phyloP scores from a whole-genome alignment of 2,329 filamentous ascomycete species.

The Fusarium sp. region DNA sequence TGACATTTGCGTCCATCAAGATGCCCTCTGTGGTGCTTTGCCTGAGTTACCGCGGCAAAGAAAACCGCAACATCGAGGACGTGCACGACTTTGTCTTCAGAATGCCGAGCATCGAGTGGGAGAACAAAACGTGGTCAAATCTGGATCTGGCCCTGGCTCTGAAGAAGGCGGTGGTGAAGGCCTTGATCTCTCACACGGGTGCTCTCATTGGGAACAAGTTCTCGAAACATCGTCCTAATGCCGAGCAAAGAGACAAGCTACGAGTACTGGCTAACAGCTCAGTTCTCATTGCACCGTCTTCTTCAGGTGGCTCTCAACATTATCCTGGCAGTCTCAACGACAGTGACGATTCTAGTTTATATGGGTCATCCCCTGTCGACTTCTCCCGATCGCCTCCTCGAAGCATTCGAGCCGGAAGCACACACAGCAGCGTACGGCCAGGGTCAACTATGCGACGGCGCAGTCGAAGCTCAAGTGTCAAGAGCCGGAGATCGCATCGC shows the following conservation, averaged over 20 bases:
- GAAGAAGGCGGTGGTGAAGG: constrained; percentile 94
- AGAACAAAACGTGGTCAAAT: constrained; percentile 99
- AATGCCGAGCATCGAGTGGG: constrained; percentile 92
- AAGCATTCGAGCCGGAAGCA: constrained; percentile 60
- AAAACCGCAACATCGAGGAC: constrained; percentile 94
- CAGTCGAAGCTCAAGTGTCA: constrained; percentile 66
- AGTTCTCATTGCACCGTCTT: constrained; percentile 67
- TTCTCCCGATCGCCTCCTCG: constrained; percentile 69
- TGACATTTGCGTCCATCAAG: constrained; percentile 96
- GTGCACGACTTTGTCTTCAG: constrained; percentile 98
- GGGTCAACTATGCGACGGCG: constrained; percentile 54
- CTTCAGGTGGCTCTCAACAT: constrained; percentile 50
- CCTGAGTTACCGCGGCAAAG: constrained; percentile 95
- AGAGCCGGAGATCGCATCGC: constrained; percentile 58
- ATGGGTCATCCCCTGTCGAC: constrained; percentile 65
- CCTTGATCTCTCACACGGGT: constrained; percentile 93
- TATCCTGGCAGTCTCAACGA: constrained; percentile 59
- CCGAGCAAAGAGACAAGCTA: constrained; percentile 80
- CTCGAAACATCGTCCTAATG: constrained; percentile 84
- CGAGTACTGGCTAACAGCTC: constrained; percentile 86
- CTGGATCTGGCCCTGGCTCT: constrained; percentile 91
- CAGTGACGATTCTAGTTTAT: constrained; percentile 68
- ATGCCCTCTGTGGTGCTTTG: constrained; percentile 96
- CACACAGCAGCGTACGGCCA: constrained; percentile 59
- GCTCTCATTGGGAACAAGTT: constrained; percentile 99